Percentiles rank a stretch among this genome's conserved stretches.
These are phyloP conservation scores for Alternaria sp. DNA, from an alignment of 2,329 filamentous ascomycete species.

Conservation along the genomic window DNA sequence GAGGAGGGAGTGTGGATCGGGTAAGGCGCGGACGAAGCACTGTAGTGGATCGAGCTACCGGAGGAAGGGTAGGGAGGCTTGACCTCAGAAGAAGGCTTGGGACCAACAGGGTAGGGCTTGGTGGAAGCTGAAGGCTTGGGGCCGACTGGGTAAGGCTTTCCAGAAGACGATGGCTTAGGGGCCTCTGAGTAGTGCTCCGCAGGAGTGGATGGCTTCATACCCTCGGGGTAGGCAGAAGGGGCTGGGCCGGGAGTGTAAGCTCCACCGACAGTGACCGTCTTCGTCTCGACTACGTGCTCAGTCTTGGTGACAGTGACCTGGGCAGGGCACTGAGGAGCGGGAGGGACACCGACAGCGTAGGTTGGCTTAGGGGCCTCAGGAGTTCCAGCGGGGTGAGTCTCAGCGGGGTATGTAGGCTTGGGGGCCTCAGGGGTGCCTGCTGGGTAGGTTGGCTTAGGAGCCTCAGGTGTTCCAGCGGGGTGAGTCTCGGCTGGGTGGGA, in stretches of 20 bases:
- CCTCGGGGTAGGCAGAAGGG: constrained; percentile 3
- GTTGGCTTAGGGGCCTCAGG: constrained; percentile 4
- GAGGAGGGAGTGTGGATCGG: constrained; percentile 19
- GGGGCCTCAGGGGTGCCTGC: neutral
- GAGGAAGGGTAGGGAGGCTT: constrained; percentile 4
- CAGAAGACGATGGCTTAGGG: constrained; percentile 1
- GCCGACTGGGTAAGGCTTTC: constrained; percentile 8
- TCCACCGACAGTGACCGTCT: constrained; percentile 28
- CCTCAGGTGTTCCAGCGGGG: neutral
- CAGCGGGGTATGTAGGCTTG: constrained; percentile 2
- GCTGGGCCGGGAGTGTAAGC: constrained; percentile 9
- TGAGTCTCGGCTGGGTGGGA: neutral
- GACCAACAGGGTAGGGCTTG: neutral
- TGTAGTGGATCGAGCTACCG: constrained; percentile 9
- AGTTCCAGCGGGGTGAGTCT: constrained; percentile 13
- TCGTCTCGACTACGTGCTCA: constrained; percentile 28
- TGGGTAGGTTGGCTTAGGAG: constrained; percentile 5
- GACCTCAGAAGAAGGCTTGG: neutral
- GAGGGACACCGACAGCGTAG: constrained; percentile 14
- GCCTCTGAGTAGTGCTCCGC: constrained; percentile 7
- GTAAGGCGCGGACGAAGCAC: constrained; percentile 25
- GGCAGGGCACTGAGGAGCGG: constrained; percentile 30
- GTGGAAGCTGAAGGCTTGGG: constrained; percentile 17
- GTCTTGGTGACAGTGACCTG: constrained; percentile 36
- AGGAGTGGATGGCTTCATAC: constrained; percentile 3